Percentiles rank a stretch among this genome's conserved stretches.
These are phyloP conservation scores for Cicer pinnatifidum DNA, from an alignment of 306 rosid genomes.

Conservation along the genomic window DNA sequence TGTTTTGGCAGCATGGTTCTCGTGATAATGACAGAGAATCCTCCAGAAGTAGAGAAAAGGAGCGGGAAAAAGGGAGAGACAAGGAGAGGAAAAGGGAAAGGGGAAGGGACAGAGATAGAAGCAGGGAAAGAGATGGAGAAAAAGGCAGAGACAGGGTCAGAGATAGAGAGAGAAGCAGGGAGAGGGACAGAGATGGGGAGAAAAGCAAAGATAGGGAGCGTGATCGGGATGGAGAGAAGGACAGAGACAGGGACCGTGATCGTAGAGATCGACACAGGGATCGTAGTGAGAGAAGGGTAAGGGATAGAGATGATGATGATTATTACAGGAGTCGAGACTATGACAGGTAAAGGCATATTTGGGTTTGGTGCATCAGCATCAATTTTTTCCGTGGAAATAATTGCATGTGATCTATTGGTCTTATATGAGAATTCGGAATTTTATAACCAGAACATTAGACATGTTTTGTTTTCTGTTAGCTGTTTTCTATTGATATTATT, in stretches of 20 bases:
- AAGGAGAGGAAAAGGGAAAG: conserved; percentile 50
- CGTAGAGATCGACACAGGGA: conserved; percentile 75
- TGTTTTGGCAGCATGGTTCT: conserved; percentile 66
- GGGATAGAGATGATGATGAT: conserved; percentile 84
- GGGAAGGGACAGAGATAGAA: conserved; percentile 48
- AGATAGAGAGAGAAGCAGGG: conserved; percentile 48
- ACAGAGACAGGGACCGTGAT: conserved; percentile 58
- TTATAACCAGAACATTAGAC: neutral
- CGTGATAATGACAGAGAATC: conserved; percentile 86
- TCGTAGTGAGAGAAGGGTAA: conserved; percentile 77
- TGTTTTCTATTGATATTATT: neutral
- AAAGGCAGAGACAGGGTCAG: conserved; percentile 36
- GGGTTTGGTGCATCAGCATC: conserved; percentile 2
- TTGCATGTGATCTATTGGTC: neutral
- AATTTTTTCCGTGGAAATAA: neutral
- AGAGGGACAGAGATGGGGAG: conserved; percentile 54
- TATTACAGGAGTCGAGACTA: conserved; percentile 62
- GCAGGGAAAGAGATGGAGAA: conserved; percentile 47
- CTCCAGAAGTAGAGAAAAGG: conserved; percentile 90
- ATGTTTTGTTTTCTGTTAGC: conserved; percentile 1
- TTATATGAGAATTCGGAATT: neutral
- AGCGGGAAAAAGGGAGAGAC: conserved; percentile 74
- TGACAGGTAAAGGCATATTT: conserved; percentile 65
- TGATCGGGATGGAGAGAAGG: conserved; percentile 65
- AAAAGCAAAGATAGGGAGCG: conserved; percentile 57